Evolutionary conservation across 345 rosid genomes (phyloP), one percentile per base, ranked within the genome.

Genomic region (Tarenaya hassleriana): DNA sequence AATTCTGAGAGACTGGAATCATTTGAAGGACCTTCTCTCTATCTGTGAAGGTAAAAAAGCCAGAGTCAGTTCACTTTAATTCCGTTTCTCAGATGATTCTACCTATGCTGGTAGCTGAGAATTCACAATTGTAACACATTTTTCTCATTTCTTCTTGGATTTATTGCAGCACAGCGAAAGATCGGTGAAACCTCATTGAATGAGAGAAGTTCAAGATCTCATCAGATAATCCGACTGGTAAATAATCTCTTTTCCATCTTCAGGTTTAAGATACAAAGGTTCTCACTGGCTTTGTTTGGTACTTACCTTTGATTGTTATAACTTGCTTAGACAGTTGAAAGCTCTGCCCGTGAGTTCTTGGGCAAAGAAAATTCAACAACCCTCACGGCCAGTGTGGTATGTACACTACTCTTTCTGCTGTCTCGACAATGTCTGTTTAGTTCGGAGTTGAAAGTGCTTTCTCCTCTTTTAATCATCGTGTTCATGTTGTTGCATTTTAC

Each of bases 201-300:
- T 61, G 95, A 88, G 68, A 83, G 71, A 71, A 92, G 98, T 74
- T 92, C 95, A 35, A 79, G 98, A 73, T 92, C 98, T 54, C 98
- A 92, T 78, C 98, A 88, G 64, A 85, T 92, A 52, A 85, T 92
- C 43, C 81, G 82, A 92, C 69, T 92, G 84, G 97, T 92, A 40
- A 49, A 52, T 24, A 24, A 18, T 12, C 15, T 39, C 43, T 59
- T 48, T 12, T 47, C 21, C 61, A 42, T 50, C 49, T 66, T 38
- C 24, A 51, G 53, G 44, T 52, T 45, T 44, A 56, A 32, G 24
- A 46, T 21, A 37, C 37, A 14, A 18, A 55, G 15, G 29, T 19
- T 41, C 13, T 58, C 13, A 39, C 24, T 50, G 44, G 9, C 64
- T 51, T 45, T 38, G 38, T 47, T 56, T 35, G 34, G 8, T 10